These are phyloP conservation scores for Viola odorata DNA, from an alignment of 345 rosid genomes.

Conservation along the genomic window DNA sequence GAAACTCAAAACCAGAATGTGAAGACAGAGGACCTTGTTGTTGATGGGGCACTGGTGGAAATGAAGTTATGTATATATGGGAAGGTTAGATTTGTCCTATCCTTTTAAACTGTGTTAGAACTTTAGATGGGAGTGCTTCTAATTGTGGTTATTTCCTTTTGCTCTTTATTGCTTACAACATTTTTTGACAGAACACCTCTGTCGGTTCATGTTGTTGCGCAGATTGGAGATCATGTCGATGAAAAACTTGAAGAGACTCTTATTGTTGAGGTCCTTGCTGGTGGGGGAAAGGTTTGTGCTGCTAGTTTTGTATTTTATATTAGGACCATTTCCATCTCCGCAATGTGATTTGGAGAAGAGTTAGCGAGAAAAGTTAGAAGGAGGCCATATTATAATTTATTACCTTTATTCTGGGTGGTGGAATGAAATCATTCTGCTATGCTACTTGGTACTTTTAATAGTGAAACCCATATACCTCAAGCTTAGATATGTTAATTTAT, in stretches of 20 bases:
- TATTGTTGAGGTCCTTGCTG: constrained; percentile 75
- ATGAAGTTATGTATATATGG: constrained; percentile 74
- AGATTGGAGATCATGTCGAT: constrained; percentile 47
- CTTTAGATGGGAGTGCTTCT: background rate
- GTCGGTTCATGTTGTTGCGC: constrained; percentile 3
- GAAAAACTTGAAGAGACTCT: constrained; percentile 55
- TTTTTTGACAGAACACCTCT: background rate
- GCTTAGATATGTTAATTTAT: no score
- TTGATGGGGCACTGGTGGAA: constrained; percentile 75
- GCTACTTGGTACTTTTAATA: no score
- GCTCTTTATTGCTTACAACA: constrained; percentile 1
- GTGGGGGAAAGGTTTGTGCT: constrained; percentile 86
- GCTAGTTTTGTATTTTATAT: background rate
- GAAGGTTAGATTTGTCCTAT: constrained; percentile 24
- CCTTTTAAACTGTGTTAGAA: background rate
- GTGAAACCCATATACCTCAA: no score
- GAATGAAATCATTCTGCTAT: no score
- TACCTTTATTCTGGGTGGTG: no score
- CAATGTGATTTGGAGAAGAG: background rate
- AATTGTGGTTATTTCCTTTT: constrained; percentile 1
- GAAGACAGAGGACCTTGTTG: constrained; percentile 70
- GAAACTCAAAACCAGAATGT: constrained; percentile 39
- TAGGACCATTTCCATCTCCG: background rate
- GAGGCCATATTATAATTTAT: no score
- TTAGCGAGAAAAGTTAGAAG: no score